Base-by-base conservation (phyloP, 2,329 filamentous ascomycete species). In the Pseudogymnoascus sp. region DNA sequence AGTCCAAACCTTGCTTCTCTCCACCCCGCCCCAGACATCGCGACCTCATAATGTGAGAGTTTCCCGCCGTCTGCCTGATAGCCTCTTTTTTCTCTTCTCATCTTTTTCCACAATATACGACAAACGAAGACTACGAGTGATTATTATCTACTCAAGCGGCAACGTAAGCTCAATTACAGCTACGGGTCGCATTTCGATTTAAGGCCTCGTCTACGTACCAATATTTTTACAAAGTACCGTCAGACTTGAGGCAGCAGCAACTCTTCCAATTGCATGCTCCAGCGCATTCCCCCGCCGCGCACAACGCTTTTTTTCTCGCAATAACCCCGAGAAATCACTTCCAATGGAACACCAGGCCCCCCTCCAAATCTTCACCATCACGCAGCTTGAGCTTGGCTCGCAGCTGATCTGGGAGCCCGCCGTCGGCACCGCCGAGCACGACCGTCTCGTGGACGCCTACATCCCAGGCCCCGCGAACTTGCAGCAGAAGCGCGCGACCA, bases 401-500 rank as follows among this genome's bases (percentile, higher is more conserved):
- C 75, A 80, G 65, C 77, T 87, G 63, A 78, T 91, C 75, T 86
- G 91, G 81, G 75, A 86, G 73, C 81, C 90, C 77, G 76, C 87
- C 70, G 77, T 91, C 74, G 77, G 86, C 71, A 78, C 81, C 65
- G 69, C 82, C 75, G 81, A 90, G 73, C 79, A 87, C 62, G 83
- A 86, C 69, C 76, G 81, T 62, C 74, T 87, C 72, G 80, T 88
- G 69, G 76, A 84, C 72, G 78, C 80, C 66, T 86, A 85, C 72
- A 73, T 87, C 60, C 74, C 81, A 56, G 82, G 83, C 60, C 70
- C 80, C 60, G 78, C 76, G 61, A 76, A 81, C 26, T 80, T 83
- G 69, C 76, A 80, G 69, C 82, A 86, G 69, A 87, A 87, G 79
- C 79, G 83, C 31, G 80, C 82, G 61, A 73, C 77, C 56, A 76